These are phyloP conservation scores for Trypanosoma lewisi DNA, from an alignment of 208 protist species.

Conservation along the genomic window DNA sequence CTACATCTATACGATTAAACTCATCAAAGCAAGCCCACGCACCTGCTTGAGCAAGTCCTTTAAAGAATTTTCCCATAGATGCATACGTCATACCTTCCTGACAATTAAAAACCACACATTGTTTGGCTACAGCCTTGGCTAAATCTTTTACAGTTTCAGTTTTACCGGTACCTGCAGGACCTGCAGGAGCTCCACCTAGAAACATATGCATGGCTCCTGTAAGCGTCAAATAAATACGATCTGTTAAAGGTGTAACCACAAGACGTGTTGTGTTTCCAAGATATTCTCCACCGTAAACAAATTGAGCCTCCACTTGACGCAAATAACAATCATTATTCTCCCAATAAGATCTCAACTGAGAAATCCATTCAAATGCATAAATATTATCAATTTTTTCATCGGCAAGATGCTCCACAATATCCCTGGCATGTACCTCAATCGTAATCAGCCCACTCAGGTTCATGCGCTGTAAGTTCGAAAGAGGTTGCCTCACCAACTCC, in stretches of 20 bases:
- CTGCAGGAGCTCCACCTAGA: constrained; percentile 92
- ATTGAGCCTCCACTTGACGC: constrained; percentile 91
- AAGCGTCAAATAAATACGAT: constrained; percentile 96
- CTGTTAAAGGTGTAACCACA: constrained; percentile 96
- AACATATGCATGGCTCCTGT: constrained; percentile 96
- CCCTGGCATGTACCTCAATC: constrained; percentile 95
- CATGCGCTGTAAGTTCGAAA: constrained; percentile 89
- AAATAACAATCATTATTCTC: constrained; percentile 91
- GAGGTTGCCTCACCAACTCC: constrained; percentile 81
- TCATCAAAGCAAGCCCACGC: constrained; percentile 99
- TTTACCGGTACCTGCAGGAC: constrained; percentile 94
- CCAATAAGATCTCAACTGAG: constrained; percentile 96
- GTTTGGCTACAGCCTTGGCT: constrained; percentile 96
- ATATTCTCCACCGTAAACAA: constrained; percentile 96
- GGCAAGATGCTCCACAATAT: constrained; percentile 92
- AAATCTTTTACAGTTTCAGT: constrained; percentile 98
- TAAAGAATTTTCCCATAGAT: constrained; percentile 98
- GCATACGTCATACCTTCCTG: constrained; percentile 95
- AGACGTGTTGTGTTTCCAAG: constrained; percentile 96
- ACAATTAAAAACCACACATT: constrained; percentile 98
- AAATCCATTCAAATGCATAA: constrained; percentile 96
- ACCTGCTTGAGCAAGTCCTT: constrained; percentile 93
- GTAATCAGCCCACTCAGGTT: constrained; percentile 95
- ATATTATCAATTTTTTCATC: constrained; percentile 77
- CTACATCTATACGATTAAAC: constrained; percentile 98